phyloP scores from a whole-genome alignment of 116 monocot genomes.

The Iris pallida region DNA sequence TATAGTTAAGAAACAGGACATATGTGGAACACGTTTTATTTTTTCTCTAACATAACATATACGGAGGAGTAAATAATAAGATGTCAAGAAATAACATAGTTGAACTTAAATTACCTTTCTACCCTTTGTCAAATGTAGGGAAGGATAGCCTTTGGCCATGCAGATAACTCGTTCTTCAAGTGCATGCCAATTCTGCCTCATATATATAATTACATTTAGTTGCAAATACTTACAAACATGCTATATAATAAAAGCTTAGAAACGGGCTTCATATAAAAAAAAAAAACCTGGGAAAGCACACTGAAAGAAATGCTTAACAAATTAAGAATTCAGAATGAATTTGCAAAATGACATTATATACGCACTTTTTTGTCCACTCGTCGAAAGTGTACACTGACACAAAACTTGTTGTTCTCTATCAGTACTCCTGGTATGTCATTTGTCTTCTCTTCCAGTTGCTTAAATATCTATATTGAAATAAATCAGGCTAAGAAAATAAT shows the following conservation, averaged over 20 bases:
- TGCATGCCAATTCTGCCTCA: slow-evolving; percentile 12
- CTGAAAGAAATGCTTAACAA: too few species aligned
- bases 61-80: too few species aligned
- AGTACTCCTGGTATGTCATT: slow-evolving; percentile 7
- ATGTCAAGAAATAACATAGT: too few species aligned
- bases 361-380: slow-evolving; percentile 20
- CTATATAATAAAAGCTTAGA: too few species aligned
- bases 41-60: too few species aligned
- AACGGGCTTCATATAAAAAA: too few species aligned
- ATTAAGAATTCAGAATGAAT: too few species aligned
- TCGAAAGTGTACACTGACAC: slow-evolving; percentile 28
- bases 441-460: slow-evolving; percentile 12
- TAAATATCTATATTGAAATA: slow-evolving; percentile 5
- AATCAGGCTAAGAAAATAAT: not conserved
- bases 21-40: too few species aligned
- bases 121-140: slow-evolving; percentile 19
- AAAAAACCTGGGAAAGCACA: too few species aligned
- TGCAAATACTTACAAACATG: too few species aligned
- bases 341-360: not conserved
- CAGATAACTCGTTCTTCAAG: slow-evolving; percentile 14
- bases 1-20: too few species aligned
- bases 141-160: not conserved
- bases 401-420: slow-evolving; percentile 31
- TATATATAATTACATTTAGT: not conserved
- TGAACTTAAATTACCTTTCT: slow-evolving; percentile 17